Base-by-base conservation (phyloP, 208 protist species). In the Porcisia hertigi region DNA sequence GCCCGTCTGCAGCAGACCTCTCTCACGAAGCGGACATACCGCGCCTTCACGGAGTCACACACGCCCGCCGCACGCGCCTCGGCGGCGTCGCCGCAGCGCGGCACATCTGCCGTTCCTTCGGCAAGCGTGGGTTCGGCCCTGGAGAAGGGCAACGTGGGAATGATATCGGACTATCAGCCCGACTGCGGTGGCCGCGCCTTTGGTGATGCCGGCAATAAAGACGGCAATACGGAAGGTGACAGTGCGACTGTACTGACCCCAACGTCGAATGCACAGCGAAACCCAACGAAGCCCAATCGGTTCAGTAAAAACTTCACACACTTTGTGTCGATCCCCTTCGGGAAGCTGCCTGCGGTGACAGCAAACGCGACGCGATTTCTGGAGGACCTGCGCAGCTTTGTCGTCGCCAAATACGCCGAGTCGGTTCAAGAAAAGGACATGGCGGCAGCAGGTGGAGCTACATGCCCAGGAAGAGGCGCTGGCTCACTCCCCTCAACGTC, bases 251-350 rank as follows among this genome's bases (percentile, higher is more conserved):
- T 18, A 57, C 49, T 18, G 25, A 34, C 7, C 18, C 18, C 45
- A n/a, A 49, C 54, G 66, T 18, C n/a, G 25, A 6, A 79, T 63
- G 23, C 74, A 53, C 55, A 80, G 73, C 78, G 64, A 7, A 58
- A 73, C 7, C 39, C 73, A 23, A 66, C 82, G n/a, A 53, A 59
- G 1, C 49, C 77, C 4, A 66, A 82, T n/a, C 60, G 62, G 63
- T 53, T 49, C 30, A 45, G 58, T n/a, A 58, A 62, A 16, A 71
- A 58, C 49, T 97, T 89, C 83, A 97, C 93, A 3, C 93, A 97
- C 81, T 97, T 97, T 71, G 59, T 97, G 1, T 86, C 93, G 0
- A 71, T 97, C 16, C 91, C 93, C 12, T 77, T 97, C 20, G 91
- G 89, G 20, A 92, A 86, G 64, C 45, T 90, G 49, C 71, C 83